phyloP scores from a whole-genome alignment of 441 rosid species.

The Cnidoscolus chayamansa region DNA sequence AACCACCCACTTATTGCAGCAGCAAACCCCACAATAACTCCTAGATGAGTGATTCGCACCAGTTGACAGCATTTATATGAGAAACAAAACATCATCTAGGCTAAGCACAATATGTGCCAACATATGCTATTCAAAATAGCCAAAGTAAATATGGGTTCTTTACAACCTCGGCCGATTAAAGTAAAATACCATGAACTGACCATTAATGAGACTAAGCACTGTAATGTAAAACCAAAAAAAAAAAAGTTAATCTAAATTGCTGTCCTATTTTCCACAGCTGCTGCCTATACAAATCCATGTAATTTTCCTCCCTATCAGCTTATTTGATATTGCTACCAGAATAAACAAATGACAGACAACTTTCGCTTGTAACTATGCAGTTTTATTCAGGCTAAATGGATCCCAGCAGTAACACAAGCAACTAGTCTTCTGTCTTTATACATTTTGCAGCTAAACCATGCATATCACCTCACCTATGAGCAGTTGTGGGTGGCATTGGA shows the following conservation, averaged over 20 bases:
- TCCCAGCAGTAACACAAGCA: conserved; percentile 33
- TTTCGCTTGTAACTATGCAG: conserved; percentile 35
- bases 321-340: conserved; percentile 33
- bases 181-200: conserved; percentile 16
- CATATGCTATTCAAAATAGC: conserved; percentile 25
- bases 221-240: conserved; percentile 24
- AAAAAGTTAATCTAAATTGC: conserved; percentile 9
- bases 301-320: conserved; percentile 32
- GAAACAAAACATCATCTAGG: not conserved
- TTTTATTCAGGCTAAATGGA: conserved; percentile 34
- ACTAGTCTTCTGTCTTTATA: conserved; percentile 46
- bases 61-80: not conserved
- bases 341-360: conserved; percentile 31
- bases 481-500: conserved; percentile 65
- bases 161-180: conserved; percentile 27
- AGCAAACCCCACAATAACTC: not conserved
- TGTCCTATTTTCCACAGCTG: conserved; percentile 31
- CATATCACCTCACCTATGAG: conserved; percentile 81
- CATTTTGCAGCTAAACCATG: conserved; percentile 32
- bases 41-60: not conserved
- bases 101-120: conserved; percentile 26
- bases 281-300: conserved; percentile 40
- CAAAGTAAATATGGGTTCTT: conserved; percentile 21
- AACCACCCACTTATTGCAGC: no score
- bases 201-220: conserved; percentile 22